Percentiles rank a stretch among this genome's conserved stretches.
Conservation (phyloP, 2,329 filamentous ascomycete species). For the Colletotrichum spaethianum region DNA sequence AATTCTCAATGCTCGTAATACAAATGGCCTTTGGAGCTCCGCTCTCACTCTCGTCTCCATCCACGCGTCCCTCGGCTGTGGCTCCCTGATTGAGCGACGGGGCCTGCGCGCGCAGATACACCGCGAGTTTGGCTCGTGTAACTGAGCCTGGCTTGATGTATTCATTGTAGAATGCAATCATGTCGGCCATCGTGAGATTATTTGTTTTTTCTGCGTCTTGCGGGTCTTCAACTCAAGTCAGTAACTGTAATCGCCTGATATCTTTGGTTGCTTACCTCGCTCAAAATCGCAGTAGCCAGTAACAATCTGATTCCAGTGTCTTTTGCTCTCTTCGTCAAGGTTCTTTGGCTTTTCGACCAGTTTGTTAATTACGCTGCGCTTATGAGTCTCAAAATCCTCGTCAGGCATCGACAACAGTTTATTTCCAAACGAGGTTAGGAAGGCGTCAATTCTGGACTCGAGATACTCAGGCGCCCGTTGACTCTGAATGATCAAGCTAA, state of each 20-base stretch:
- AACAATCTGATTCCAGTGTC: conserved; percentile 88
- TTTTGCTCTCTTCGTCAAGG: conserved; percentile 83
- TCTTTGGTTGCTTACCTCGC: no score
- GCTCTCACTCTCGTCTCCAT: no score
- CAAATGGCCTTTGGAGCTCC: no score
- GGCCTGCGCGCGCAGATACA: conserved; percentile 86
- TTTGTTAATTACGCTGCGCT: conserved; percentile 89
- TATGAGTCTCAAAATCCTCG: conserved; percentile 89
- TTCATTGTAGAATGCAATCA: conserved; percentile 83
- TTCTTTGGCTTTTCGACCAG: conserved; percentile 94
- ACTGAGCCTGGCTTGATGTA: conserved; percentile 83
- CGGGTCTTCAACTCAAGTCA: no score
- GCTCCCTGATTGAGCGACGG: no score
- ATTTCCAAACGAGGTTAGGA: conserved; percentile 78
- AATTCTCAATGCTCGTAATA: no score
- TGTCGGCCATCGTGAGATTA: conserved; percentile 81
- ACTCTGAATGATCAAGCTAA: conserved; percentile 93
- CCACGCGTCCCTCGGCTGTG: no score
- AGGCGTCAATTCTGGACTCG: conserved; percentile 88
- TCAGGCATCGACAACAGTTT: conserved; percentile 83
- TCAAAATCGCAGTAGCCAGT: conserved; percentile 92
- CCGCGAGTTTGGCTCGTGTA: conserved; percentile 83
- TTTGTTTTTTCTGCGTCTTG: conserved; percentile 83
- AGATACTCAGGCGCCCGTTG: conserved; percentile 88
- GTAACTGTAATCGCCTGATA: no score